Evolutionary conservation across 1,139 yeast genomes (phyloP), one percentile per base, ranked within the genome.

Genomic region (Protomyces lactucae-debilis): DNA sequence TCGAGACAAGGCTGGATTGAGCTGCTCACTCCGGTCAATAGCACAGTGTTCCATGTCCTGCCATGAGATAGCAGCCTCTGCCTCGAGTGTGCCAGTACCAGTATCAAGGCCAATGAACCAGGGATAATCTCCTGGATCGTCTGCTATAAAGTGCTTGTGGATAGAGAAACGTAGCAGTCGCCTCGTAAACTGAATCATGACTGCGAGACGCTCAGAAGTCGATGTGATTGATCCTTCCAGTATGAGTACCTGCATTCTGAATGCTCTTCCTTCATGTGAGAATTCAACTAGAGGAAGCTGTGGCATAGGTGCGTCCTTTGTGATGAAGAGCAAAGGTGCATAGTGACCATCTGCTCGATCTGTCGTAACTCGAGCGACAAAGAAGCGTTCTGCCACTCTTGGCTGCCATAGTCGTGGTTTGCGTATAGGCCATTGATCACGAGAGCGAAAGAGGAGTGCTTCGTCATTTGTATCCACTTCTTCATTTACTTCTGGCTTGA

Each of bases 271-370:
- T n/a, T 32, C 32, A 21, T 35, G 56, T 36, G 40, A 52, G 18
- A 59, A 39, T 14, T 35, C 32, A 4, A 52, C 12, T 4, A 21
- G 28, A 8, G 63, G 63, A 52, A 59, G 8, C 2, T 21, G 25
- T 23, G 56, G 57, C 35, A 59, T 32, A 2, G 63, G 57, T 10
- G 32, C 28, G n/a, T 45, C 52, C 18, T 59, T 59, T 32, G 63
- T 59, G 23, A 59, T 21, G 12, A 59, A 39, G 52, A 59, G 45
- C 36, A 59, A n/a, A n/a, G 28, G 40, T 10, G 63, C 35, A 35
- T 16, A 25, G 6, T 35, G 43, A 1, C 37, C 36, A n/a, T 18
- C 28, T 14, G 53, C n/a, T 5, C 51, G 18, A 3, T 59, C 53
- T 3, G 53, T 52, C 2, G 23, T 16, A 12, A 59, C 23, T 25